Percentiles rank a stretch among this genome's conserved stretches.
These are phyloP conservation scores for Leishmania guyanensis DNA, from an alignment of 208 protist genomes.

Conservation along the genomic window DNA sequence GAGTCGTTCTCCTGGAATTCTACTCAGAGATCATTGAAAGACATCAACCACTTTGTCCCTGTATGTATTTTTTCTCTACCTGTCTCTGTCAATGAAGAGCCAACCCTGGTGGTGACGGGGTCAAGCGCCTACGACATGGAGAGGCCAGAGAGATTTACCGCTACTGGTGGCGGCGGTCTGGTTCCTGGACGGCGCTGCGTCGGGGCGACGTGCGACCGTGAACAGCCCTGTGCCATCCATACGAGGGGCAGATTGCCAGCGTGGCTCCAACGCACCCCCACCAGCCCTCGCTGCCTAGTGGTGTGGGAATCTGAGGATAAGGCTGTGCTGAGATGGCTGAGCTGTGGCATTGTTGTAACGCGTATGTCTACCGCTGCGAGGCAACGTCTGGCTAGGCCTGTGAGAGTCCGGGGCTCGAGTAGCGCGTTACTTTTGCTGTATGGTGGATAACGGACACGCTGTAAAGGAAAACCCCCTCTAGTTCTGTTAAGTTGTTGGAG, in stretches of 20 bases:
- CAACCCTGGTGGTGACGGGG: neutral
- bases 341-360: neutral
- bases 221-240: neutral
- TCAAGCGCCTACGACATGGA: neutral
- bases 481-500: conserved; percentile 37
- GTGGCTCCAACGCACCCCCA: neutral
- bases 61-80: neutral
- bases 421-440: neutral
- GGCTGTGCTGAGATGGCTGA: neutral
- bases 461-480: neutral
- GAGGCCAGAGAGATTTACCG: neutral
- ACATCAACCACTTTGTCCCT: neutral
- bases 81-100: neutral
- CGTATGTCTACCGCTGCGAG: neutral
- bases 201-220: neutral
- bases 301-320: neutral
- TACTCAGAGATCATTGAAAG: neutral
- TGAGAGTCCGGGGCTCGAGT: neutral
- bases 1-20: neutral
- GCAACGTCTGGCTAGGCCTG: neutral
- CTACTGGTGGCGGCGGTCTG: neutral
- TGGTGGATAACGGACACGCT: neutral
- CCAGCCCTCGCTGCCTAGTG: neutral
- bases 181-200: neutral
- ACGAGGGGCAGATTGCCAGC: neutral